phyloP scores from a whole-genome alignment of 208 protist genomes.

The Crithidia thermophila region DNA sequence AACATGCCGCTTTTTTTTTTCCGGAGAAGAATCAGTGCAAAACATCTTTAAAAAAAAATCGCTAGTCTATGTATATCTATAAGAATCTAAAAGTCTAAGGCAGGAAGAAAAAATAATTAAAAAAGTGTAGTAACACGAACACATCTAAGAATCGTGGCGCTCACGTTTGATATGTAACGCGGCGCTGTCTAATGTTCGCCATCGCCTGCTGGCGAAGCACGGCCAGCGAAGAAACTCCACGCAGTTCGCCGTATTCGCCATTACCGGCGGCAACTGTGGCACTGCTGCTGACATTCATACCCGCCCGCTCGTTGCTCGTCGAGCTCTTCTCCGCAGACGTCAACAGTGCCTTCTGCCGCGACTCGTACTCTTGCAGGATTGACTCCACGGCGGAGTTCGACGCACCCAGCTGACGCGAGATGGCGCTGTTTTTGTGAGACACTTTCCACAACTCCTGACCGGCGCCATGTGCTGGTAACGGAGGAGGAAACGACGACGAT shows the following conservation, averaged over 20 bases:
- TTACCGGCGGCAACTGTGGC: not conserved
- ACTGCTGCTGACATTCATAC: not conserved
- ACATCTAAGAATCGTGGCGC: too few relatives aligned
- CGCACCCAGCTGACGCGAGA: not conserved
- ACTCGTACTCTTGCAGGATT: conserved; percentile 19
- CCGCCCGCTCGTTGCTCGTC: not conserved
- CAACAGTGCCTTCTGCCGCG: not conserved
- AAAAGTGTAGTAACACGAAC: too few relatives aligned
- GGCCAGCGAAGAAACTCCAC: not conserved
- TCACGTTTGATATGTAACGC: conserved; percentile 9
- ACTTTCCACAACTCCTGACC: conserved; percentile 12
- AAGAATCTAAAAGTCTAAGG: too few relatives aligned
- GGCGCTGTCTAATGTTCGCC: conserved; percentile 4
- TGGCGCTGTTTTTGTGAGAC: not conserved
- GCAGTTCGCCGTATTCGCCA: not conserved
- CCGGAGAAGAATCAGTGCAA: too few relatives aligned
- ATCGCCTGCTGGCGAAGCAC: conserved; percentile 25
- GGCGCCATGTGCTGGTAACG: not conserved
- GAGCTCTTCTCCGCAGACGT: too few relatives aligned
- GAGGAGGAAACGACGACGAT: not conserved
- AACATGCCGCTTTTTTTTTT: too few relatives aligned
- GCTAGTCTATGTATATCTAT: too few relatives aligned
- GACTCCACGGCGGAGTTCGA: conserved; percentile 13
- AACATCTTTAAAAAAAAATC: too few relatives aligned
- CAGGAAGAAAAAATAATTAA: too few relatives aligned